Conservation (phyloP, 495 filamentous ascomycete genomes). For the Bryoglossum gracile region DNA sequence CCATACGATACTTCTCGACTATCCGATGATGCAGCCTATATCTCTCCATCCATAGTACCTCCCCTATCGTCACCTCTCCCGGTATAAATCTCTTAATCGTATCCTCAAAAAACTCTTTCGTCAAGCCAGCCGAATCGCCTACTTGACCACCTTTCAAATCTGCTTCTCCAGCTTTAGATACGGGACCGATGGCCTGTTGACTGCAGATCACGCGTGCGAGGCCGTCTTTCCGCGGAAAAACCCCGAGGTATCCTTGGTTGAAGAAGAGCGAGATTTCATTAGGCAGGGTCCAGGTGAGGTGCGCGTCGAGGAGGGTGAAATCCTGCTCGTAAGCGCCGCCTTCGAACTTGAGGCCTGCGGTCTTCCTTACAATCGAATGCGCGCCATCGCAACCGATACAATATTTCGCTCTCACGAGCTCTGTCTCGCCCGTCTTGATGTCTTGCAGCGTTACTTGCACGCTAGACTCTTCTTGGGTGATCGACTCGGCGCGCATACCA, state of each 20-base stretch:
- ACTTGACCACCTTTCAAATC: too few species aligned
- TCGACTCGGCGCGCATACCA: constrained; percentile 26
- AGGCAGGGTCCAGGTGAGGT: constrained; percentile 28
- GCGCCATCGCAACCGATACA: constrained; percentile 41
- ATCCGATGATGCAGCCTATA: constrained; percentile 21
- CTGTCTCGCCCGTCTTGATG: constrained; percentile 19
- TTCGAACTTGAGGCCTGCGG: constrained; percentile 34
- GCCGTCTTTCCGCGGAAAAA: constrained; percentile 27
- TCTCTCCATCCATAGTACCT: constrained; percentile 13
- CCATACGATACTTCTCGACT: constrained; percentile 17
- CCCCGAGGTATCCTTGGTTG: constrained; percentile 21
- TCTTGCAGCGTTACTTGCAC: constrained; percentile 28
- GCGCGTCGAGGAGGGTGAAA: constrained; percentile 40
- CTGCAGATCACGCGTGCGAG: constrained; percentile 32
- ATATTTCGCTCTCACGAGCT: constrained; percentile 32
- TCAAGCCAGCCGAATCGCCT: constrained; percentile 3
- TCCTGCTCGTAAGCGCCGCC: constrained; percentile 35
- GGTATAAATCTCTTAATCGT: neutral
- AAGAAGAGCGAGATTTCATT: constrained; percentile 25
- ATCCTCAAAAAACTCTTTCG: constrained; percentile 12
- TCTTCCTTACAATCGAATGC: constrained; percentile 34
- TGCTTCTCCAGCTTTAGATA: neutral
- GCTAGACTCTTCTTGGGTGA: constrained; percentile 30
- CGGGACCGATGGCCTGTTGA: too few species aligned
- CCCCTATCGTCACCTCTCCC: neutral